Evolutionary conservation across 176 grass and related monocot genomes (phyloP).

Genomic region (Saccharum officinarum): DNA sequence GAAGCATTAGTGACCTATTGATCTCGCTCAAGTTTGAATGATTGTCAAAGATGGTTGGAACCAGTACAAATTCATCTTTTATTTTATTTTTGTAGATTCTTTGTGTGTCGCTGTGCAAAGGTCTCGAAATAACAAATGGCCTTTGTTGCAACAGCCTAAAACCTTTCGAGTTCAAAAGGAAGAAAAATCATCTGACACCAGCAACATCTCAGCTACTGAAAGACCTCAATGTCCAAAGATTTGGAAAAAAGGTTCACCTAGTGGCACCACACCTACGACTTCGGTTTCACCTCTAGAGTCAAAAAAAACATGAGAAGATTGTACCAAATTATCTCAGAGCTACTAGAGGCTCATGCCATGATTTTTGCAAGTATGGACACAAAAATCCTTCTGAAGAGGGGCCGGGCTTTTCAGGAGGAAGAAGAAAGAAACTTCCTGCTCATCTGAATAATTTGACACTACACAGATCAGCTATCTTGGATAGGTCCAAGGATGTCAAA

Average conservation of each 20-base stretch:
- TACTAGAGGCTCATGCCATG: conserved; percentile 83
- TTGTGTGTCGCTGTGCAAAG: conserved; percentile 11
- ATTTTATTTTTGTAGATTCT: conserved; percentile 15
- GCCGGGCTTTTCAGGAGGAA: conserved; percentile 28
- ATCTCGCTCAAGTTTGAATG: not conserved
- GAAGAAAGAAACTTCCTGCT: conserved; percentile 51
- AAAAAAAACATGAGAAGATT: conserved; percentile 43
- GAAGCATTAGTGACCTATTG: not conserved
- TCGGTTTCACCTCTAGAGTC: conserved; percentile 41
- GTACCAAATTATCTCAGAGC: conserved; percentile 72
- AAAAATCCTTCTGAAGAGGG: conserved; percentile 48
- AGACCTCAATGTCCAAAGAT: conserved; percentile 49
- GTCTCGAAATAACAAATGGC: conserved; percentile 8
- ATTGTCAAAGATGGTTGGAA: not conserved
- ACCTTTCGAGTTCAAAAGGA: conserved; percentile 16
- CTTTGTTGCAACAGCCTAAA: conserved; percentile 18
- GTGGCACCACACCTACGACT: conserved; percentile 30
- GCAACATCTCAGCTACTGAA: not conserved
- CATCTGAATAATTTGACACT: conserved; percentile 43
- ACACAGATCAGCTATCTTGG: conserved; percentile 45
- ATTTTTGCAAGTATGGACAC: conserved; percentile 88
- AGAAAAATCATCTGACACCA: conserved; percentile 3
- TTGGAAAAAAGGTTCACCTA: conserved; percentile 48
- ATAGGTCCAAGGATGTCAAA: conserved; percentile 41
- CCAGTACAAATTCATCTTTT: not conserved